Conservation (phyloP, 306 rosid species). For the Vigna radiata region DNA sequence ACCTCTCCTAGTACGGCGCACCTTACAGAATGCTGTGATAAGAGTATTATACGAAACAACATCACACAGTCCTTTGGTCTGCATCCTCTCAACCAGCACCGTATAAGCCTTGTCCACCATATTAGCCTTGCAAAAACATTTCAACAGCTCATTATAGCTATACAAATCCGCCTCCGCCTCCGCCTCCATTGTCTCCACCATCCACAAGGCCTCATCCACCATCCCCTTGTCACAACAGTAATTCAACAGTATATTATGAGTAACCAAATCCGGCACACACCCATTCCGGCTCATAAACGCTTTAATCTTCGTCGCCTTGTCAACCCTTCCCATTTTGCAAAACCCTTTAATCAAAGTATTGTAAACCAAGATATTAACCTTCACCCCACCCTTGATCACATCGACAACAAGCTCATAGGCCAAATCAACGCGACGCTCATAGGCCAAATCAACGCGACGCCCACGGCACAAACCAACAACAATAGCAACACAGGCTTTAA, state of each 20-base stretch:
- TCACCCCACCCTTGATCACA: conserved; percentile 59
- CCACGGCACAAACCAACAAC: conserved; percentile 83
- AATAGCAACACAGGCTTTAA: conserved; percentile 66
- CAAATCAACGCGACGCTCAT: conserved; percentile 83
- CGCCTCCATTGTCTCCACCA: conserved; percentile 76
- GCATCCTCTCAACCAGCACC: conserved; percentile 69
- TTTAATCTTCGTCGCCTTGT: conserved; percentile 74
- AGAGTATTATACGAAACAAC: conserved; percentile 85
- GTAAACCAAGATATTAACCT: conserved; percentile 63
- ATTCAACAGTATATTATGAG: conserved; percentile 82
- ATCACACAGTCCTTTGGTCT: conserved; percentile 68
- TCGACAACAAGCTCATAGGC: conserved; percentile 81
- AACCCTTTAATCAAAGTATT: conserved; percentile 82
- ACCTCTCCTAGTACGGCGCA: conserved; percentile 57
- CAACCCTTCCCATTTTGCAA: conserved; percentile 68
- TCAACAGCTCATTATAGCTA: conserved; percentile 81
- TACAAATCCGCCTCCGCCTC: conserved; percentile 76
- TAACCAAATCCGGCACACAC: conserved; percentile 79
- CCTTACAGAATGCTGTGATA: conserved; percentile 71
- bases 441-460: conserved; percentile 85
- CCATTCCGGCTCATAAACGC: conserved; percentile 76
- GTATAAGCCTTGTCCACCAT: conserved; percentile 72
- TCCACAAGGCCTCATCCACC: conserved; percentile 67
- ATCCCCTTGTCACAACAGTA: conserved; percentile 77
- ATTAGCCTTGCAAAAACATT: conserved; percentile 72